phyloP scores from a whole-genome alignment of 345 rosid genomes.

The Acer campestre region DNA sequence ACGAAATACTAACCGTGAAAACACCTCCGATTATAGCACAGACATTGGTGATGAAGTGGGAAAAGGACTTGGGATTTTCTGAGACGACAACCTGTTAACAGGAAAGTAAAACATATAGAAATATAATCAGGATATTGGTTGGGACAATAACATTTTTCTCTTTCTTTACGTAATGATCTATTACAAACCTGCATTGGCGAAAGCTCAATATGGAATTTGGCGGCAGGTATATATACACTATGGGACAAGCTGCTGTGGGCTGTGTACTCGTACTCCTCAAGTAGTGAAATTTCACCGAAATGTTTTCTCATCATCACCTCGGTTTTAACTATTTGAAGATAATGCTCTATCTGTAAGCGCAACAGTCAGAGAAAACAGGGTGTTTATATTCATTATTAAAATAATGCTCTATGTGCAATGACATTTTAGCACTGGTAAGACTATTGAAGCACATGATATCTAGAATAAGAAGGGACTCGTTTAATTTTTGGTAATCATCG shows the following conservation, averaged over 20 bases:
- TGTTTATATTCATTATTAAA: not conserved
- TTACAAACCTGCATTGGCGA: conserved; percentile 95
- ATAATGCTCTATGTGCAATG: not conserved
- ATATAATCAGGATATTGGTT: not conserved
- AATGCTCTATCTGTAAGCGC: conserved; percentile 87
- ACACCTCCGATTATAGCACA: conserved; percentile 97
- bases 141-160: not conserved
- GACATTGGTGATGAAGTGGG: conserved; percentile 91
- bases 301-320: conserved; percentile 65
- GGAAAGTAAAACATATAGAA: not conserved
- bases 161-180: not conserved
- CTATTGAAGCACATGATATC: not conserved
- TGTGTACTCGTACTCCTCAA: conserved; percentile 93
- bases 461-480: not conserved
- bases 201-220: conserved; percentile 92
- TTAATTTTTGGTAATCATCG: not conserved
- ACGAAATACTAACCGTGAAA: conserved; percentile 78
- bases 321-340: conserved; percentile 92
- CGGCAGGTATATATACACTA: conserved; percentile 70
- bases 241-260: conserved; percentile 92
- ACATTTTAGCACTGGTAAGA: not conserved
- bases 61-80: conserved; percentile 79
- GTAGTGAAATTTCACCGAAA: conserved; percentile 45
- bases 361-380: conserved; percentile 3
- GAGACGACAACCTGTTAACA: conserved; percentile 72